phyloP scores from a whole-genome alignment of 345 rosid species.

The Brassica incana region DNA sequence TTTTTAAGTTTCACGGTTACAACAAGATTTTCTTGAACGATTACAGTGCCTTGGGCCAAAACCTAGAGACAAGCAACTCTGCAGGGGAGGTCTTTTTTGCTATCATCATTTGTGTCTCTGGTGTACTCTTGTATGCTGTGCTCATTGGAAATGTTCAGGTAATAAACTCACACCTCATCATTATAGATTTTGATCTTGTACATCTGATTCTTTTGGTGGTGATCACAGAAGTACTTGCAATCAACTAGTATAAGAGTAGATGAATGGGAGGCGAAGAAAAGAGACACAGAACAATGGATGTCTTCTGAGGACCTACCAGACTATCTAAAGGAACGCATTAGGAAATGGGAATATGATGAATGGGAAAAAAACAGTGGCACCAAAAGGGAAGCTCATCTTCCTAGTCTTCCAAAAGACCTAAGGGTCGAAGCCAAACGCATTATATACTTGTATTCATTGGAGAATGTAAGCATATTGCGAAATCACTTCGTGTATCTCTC shows the following conservation, averaged over 20 bases:
- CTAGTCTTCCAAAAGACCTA: constrained; percentile 20
- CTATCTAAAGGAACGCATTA: constrained; percentile 8
- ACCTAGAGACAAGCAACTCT: constrained; percentile 43
- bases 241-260: constrained; percentile 26
- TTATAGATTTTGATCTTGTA: not conserved
- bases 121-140: not conserved
- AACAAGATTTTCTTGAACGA: too few relatives aligned
- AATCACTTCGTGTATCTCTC: too few relatives aligned
- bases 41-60: constrained; percentile 52
- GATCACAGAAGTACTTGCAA: constrained; percentile 34
- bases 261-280: constrained; percentile 32
- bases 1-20: not conserved
- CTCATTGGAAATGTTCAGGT: constrained; percentile 56
- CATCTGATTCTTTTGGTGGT: not conserved
- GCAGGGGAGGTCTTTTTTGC: not conserved
- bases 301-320: constrained; percentile 10
- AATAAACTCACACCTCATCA: not conserved
- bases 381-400: constrained; percentile 27
- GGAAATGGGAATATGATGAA: not conserved
- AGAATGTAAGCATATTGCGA: not conserved
- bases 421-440: constrained; percentile 16
- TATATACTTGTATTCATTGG: not conserved
- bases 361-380: constrained; percentile 30
- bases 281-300: constrained; percentile 40
- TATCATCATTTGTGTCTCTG: not conserved